Conservation (phyloP, 495 filamentous ascomycete species). For the Letharia columbiana region DNA sequence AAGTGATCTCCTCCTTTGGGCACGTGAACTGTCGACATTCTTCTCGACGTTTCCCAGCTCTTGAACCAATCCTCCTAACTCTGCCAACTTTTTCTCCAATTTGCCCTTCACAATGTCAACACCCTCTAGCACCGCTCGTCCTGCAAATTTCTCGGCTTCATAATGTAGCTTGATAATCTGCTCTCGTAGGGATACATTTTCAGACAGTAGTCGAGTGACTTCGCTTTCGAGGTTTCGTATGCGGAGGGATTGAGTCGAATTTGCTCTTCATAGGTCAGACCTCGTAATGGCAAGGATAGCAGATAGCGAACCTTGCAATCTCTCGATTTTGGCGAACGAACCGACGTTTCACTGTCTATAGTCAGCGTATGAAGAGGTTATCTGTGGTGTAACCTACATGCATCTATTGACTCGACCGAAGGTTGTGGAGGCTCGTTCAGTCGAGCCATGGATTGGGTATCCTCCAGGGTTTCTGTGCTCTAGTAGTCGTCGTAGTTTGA, state of each 20-base stretch:
- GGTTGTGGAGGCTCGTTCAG: constrained; percentile 71
- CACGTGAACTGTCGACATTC: constrained; percentile 2
- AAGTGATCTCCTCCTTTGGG: constrained; percentile 10
- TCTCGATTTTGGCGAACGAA: constrained; percentile 92
- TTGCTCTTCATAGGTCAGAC: constrained; percentile 44
- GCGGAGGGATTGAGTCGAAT: constrained; percentile 82
- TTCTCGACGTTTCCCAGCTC: constrained; percentile 47
- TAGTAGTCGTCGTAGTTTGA: background rate
- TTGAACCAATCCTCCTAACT: constrained; percentile 55
- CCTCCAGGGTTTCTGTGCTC: background rate
- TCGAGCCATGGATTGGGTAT: constrained; percentile 58
- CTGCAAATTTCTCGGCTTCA: constrained; percentile 45
- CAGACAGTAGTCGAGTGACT: constrained; percentile 68
- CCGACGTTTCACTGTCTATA: constrained; percentile 62
- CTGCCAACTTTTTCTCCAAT: constrained; percentile 59
- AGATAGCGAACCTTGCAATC: constrained; percentile 53
- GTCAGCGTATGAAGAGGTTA: constrained; percentile 17
- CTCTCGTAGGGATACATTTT: constrained; percentile 78
- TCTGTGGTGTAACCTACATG: constrained; percentile 49
- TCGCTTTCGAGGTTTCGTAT: constrained; percentile 85
- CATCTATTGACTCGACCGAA: constrained; percentile 64
- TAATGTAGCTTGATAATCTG: constrained; percentile 66
- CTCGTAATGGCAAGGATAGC: background rate
- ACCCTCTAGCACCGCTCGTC: constrained; percentile 48
- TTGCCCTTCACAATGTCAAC: constrained; percentile 59